Evolutionary conservation across 306 rosid species (phyloP), one percentile per base, ranked within the genome.

Genomic region (Vigna trinervia): DNA sequence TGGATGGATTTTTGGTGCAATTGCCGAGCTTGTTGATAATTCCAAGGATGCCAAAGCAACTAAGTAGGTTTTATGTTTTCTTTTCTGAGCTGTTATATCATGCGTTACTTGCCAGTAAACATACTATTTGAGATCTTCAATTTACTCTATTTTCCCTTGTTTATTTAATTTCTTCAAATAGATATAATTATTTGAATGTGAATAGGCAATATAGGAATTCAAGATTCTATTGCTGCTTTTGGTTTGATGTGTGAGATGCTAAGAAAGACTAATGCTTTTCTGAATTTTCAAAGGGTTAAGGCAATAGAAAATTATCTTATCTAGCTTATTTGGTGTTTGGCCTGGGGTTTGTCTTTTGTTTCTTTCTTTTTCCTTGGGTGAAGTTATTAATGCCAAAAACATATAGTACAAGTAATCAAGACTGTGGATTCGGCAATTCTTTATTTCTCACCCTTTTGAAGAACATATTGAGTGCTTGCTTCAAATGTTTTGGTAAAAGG

Each of bases 21-120:
- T 88, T 71, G 91, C 89, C 38, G 91, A 88, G 84, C 89, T 88
- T 76, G 85, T 85, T 76, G 91, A 88, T 59, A 88, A 88, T 76
- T 83, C 91, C 22, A 73, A 83, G 59, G 91, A 85, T 74, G 89
- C 91, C 39, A 81, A 85, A 81, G 88, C 89, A 56, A 73, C 87
- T 14, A 88, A 88, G 89, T 88, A 61, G 48, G 91, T 85, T 78
- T 77, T 69, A 62, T 78, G 50, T 67, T 78, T 80, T 22, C 8
- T 72, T 78, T 61, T 50, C 64, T 50, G 54, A 7, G 17, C 65
- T 47, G 19, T 62, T 50, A 41, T 39, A 69, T 68, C 36, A 41
- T 65, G 69, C 78, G 5, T 80, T 52, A 60, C 36, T 8, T 73
- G 69, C 9, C 28, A 19, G 58, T 22, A 32, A 56, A 54, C 39